A percentile compares a stretch with the other conserved stretches of the same genome.
Evolutionary conservation across 768 basidiomycete species (phyloP).

Genomic region (Hirschioporus abietinus): DNA sequence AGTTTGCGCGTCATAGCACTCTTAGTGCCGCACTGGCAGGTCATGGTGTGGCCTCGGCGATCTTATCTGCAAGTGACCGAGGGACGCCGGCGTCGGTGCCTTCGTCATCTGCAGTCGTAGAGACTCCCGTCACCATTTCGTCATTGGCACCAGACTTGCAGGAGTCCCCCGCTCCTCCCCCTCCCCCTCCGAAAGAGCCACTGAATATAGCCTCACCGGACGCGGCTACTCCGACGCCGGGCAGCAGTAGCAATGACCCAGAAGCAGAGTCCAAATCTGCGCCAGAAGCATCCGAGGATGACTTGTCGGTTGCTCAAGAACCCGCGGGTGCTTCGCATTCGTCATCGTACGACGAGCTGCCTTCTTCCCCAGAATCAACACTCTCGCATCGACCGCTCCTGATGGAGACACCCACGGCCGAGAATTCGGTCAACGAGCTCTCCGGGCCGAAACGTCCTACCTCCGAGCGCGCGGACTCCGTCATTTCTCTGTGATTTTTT

Average conservation of each 20-base stretch:
- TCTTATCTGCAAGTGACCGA: neutral
- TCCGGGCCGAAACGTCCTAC: neutral
- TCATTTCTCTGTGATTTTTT: neutral
- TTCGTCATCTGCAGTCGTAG: neutral
- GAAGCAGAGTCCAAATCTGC: neutral
- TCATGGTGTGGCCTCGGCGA: neutral
- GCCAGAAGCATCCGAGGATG: neutral
- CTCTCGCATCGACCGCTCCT: conserved; percentile 35
- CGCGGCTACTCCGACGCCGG: neutral
- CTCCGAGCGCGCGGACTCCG: neutral
- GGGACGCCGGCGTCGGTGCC: neutral
- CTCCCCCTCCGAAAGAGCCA: neutral
- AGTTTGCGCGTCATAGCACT: neutral
- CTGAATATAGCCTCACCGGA: neutral
- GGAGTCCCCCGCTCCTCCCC: neutral
- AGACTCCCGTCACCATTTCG: neutral
- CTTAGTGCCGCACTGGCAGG: neutral
- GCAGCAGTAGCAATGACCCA: neutral
- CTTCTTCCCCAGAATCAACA: conserved; percentile 41
- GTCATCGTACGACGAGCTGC: conserved; percentile 34
- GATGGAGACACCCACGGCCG: conserved; percentile 2
- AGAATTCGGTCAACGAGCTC: neutral
- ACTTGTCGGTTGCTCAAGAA: neutral
- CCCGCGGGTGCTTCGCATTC: neutral
- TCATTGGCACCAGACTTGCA: neutral